A percentile compares a stretch with the other conserved stretches of the same genome.
These are phyloP conservation scores for Closterium sp. DNA, from an alignment of 139 green algal species.

Conservation along the genomic window DNA sequence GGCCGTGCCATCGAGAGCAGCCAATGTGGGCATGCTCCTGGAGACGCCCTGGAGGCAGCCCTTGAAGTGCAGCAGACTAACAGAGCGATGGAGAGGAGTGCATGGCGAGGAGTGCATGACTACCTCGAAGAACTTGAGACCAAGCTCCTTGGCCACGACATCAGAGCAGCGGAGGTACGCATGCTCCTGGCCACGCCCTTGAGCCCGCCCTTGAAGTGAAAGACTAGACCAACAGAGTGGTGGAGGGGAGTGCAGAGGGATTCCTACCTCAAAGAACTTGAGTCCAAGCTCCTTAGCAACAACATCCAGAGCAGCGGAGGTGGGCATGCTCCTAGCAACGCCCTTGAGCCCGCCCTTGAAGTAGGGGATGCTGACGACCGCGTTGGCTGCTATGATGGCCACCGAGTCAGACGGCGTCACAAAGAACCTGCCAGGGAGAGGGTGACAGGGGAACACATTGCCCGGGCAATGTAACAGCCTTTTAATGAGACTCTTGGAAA, in stretches of 20 bases:
- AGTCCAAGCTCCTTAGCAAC: slow-evolving; percentile 40
- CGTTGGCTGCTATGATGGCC: slow-evolving; percentile 58
- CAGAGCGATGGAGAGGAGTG: no score
- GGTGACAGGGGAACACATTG: no score
- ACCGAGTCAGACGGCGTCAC: slow-evolving; percentile 61
- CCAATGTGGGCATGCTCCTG: no score
- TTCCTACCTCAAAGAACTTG: slow-evolving; percentile 74
- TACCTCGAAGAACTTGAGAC: slow-evolving; percentile 74
- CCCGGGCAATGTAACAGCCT: slow-evolving; percentile 9
- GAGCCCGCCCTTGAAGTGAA: slow-evolving; percentile 52
- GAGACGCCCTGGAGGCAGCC: no score
- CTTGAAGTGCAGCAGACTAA: no score
- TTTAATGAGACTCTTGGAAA: slow-evolving; percentile 53
- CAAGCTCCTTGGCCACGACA: slow-evolving; percentile 36
- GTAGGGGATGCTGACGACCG: slow-evolving; percentile 55
- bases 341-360: slow-evolving; percentile 57
- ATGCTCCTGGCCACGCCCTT: slow-evolving; percentile 59
- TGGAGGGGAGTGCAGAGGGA: no score
- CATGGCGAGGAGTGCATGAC: not conserved
- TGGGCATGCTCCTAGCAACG: slow-evolving; percentile 58
- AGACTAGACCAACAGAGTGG: no score
- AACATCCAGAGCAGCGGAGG: slow-evolving; percentile 54
- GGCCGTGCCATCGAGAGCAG: no score
- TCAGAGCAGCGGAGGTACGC: slow-evolving; percentile 58
- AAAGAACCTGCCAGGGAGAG: slow-evolving; percentile 47